A percentile compares a stretch with the other conserved stretches of the same genome.
Evolutionary conservation across 345 rosid genomes (phyloP).

Genomic region (Eucalyptus cloeziana): DNA sequence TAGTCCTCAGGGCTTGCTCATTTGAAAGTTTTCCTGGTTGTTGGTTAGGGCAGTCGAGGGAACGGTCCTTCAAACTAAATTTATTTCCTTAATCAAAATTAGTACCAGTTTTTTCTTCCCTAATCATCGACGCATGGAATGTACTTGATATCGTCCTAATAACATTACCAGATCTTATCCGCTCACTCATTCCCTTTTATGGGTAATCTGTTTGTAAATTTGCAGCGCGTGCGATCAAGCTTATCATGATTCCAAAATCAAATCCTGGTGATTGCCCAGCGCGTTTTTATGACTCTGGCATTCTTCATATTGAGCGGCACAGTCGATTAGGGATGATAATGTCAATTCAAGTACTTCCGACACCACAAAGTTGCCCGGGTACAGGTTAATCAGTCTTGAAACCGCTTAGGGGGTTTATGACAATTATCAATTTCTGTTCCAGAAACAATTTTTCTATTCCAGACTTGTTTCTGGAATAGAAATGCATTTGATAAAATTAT

Average conservation of each 20-base stretch:
- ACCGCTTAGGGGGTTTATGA: neutral
- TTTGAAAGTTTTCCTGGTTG: neutral
- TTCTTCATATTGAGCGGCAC: neutral
- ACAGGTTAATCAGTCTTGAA: neutral
- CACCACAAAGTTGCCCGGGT: neutral
- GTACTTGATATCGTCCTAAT: neutral
- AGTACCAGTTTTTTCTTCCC: neutral
- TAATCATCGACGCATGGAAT: neutral
- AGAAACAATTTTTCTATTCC: too few species aligned
- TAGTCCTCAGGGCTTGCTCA: neutral
- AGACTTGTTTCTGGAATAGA: too few species aligned
- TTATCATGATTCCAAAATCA: neutral
- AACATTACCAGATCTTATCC: neutral
- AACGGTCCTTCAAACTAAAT: neutral
- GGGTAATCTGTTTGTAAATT: neutral
- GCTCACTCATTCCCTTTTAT: neutral
- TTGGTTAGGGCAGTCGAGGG: neutral
- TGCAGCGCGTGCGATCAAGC: neutral
- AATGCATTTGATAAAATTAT: too few species aligned
- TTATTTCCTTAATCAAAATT: neutral
- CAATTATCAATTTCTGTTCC: too few species aligned
- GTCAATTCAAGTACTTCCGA: neutral
- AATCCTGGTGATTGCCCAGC: neutral
- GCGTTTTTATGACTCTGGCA: accelerated
- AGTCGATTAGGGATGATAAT: neutral